Base-by-base conservation (phyloP, 495 filamentous ascomycete genomes). In the Lasiosphaeria ovina region DNA sequence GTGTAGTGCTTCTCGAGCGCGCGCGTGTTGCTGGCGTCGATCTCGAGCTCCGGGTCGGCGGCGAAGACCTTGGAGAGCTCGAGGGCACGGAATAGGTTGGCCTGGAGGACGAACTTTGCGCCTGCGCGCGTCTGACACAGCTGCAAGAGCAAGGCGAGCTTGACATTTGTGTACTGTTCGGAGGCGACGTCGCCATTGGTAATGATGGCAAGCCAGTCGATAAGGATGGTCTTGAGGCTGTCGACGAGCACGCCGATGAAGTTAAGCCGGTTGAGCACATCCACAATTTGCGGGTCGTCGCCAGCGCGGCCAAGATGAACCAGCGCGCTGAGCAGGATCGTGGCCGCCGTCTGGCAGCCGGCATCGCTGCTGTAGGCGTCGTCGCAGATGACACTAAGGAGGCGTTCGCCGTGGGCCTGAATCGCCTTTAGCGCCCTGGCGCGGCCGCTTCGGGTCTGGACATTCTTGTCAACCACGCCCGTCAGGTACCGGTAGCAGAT, bases 241-340 rank as follows among this genome's bases (percentile, higher is more conserved):
- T 97, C 93, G 50, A 98, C 85, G 60, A 97, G 84, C 7, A 98
- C 84, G 45, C 86, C 87, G 50, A 97, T 81, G 75, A 97, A 97
- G 71, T 97, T 97, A 16, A 95, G 84, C 49, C 88, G 84, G 54
- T 87, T 86, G 51, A 99, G 82, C 8, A 86, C 72, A 35, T 96
- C 92, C 31, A 95, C 82, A 51, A 97, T 79, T 61, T 88, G 83
- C 51, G 76, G 79, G 38, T 83, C 76, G 52, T 81, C 81, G 53
- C 64, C 58, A 54, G 59, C 49, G 42, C 86, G 88, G 35, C 93
- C 72, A 12, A 83, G 78, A 44, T 87, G 83, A 4, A 97, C 77
- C 16, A 91, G 76, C 31, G 88, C 87, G 34, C 91, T 76, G 31
- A 97, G 76, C 33, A 87, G 69, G 34, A 97, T 81, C 38, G 96